A percentile compares a stretch with the other conserved stretches of the same genome.
phyloP scores from a whole-genome alignment of 2,329 filamentous ascomycete species.

The Tolypocladium inflatum region DNA sequence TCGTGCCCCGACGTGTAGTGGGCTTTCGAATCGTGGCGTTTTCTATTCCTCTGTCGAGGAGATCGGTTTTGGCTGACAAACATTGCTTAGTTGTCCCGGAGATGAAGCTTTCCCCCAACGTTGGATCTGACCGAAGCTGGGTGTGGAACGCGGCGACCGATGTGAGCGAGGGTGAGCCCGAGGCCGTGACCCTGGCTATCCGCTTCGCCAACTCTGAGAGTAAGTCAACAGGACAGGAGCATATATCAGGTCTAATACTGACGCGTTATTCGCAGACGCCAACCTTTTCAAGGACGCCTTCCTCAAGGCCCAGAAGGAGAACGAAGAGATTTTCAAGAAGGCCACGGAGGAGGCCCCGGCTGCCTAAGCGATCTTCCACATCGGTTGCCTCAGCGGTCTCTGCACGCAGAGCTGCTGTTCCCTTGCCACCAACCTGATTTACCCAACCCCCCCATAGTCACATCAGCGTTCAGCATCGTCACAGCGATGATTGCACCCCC shows the following conservation, averaged over 20 bases:
- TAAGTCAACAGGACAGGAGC: slow-evolving; percentile 37
- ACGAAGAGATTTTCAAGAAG: slow-evolving; percentile 72
- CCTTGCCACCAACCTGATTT: slow-evolving; percentile 4
- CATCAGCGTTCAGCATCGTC: slow-evolving; percentile 9
- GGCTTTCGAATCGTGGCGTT: not conserved
- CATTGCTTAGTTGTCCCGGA: slow-evolving; percentile 70
- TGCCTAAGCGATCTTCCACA: slow-evolving; percentile 9
- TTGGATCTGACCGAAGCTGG: slow-evolving; percentile 97
- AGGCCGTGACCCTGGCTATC: slow-evolving; percentile 92
- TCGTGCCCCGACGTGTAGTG: not conserved
- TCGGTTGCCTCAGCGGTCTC: not conserved
- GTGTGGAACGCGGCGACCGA: slow-evolving; percentile 98
- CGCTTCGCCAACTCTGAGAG: slow-evolving; percentile 97
- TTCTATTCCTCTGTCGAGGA: not conserved
- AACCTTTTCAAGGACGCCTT: slow-evolving; percentile 97
- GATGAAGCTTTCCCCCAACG: slow-evolving; percentile 98
- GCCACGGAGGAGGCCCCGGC: slow-evolving; percentile 17
- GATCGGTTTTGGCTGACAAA: not conserved
- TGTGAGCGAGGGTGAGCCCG: slow-evolving; percentile 95
- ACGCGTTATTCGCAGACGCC: slow-evolving; percentile 55
- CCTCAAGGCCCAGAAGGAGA: slow-evolving; percentile 93
- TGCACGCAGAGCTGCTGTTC: slow-evolving; percentile 1
- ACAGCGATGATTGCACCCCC: slow-evolving; percentile 5
- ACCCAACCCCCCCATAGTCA: slow-evolving; percentile 7
- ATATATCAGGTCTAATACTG: not conserved